Conservation (phyloP, 2,329 filamentous ascomycete species). For the Exophiala dermatitidis region DNA sequence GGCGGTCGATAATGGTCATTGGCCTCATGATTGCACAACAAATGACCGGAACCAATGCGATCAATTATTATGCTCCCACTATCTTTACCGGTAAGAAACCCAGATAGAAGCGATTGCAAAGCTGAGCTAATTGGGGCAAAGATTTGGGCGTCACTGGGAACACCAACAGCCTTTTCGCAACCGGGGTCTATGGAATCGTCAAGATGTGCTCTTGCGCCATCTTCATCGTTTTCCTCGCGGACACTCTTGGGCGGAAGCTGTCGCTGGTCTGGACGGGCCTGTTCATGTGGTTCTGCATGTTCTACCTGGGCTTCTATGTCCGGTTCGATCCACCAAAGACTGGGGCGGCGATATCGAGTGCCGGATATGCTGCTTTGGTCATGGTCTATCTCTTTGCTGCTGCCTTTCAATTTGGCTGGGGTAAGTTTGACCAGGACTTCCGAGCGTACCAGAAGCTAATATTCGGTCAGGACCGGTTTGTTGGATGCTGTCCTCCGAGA, state of each 20-base stretch:
- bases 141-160: conserved; percentile 55
- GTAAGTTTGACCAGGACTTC: conserved; percentile 42
- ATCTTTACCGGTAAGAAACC: conserved; percentile 48
- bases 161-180: conserved; percentile 59
- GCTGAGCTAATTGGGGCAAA: background rate
- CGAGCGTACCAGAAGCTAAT: no score
- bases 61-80: conserved; percentile 63
- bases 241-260: conserved; percentile 60
- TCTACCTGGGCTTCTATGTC: conserved; percentile 65
- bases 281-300: conserved; percentile 57
- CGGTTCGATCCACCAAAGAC: conserved; percentile 52
- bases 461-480: conserved; percentile 33
- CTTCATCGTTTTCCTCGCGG: conserved; percentile 61
- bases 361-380: conserved; percentile 63
- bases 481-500: conserved; percentile 67
- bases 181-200: conserved; percentile 65
- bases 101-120: no score
- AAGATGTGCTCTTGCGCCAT: conserved; percentile 58
- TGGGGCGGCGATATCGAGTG: conserved; percentile 51
- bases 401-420: conserved; percentile 65
- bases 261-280: conserved; percentile 59
- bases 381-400: conserved; percentile 67
- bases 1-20: conserved; percentile 49
- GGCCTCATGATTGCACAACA: conserved; percentile 50
- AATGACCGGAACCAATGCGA: conserved; percentile 50